phyloP scores from a whole-genome alignment of 768 basidiomycete species.

The Lactarius deliciosus region DNA sequence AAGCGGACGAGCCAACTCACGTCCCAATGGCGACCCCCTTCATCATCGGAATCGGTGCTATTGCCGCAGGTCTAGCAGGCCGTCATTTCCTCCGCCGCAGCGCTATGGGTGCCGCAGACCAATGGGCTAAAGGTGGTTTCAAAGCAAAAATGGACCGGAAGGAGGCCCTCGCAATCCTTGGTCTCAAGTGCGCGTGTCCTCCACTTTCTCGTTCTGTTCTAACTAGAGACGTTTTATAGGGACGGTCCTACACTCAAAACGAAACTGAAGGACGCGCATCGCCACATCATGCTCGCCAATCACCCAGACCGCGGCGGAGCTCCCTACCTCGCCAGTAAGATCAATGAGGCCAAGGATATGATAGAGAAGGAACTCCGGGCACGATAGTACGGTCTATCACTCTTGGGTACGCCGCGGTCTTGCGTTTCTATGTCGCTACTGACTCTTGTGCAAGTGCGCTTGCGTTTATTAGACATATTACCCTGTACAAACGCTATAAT shows the following conservation, averaged over 20 bases:
- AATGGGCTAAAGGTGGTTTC: slow-evolving; percentile 95
- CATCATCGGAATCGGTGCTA: slow-evolving; percentile 72
- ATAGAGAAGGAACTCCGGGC: slow-evolving; percentile 76
- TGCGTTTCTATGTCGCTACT: not conserved
- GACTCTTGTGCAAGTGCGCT: slow-evolving; percentile 1
- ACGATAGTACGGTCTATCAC: slow-evolving; percentile 29
- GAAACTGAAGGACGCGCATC: slow-evolving; percentile 91
- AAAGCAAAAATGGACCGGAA: slow-evolving; percentile 93
- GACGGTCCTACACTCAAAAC: slow-evolving; percentile 76
- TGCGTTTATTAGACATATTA: slow-evolving; percentile 12
- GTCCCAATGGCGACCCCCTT: slow-evolving; percentile 72
- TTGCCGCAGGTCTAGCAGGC: slow-evolving; percentile 73
- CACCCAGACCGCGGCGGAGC: slow-evolving; percentile 98
- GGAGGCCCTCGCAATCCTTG: slow-evolving; percentile 89
- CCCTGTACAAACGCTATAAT: slow-evolving; percentile 14
- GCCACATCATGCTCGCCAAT: slow-evolving; percentile 96
- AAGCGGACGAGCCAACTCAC: not conserved
- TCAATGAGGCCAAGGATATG: slow-evolving; percentile 96
- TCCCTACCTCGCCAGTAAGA: slow-evolving; percentile 98
- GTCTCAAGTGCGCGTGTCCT: slow-evolving; percentile 71
- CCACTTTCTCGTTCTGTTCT: slow-evolving; percentile 11
- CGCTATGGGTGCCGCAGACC: slow-evolving; percentile 63
- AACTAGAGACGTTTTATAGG: slow-evolving; percentile 43
- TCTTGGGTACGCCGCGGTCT: not conserved
- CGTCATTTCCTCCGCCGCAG: slow-evolving; percentile 68